Evolutionary conservation across 352 stramenopile species (phyloP).

Genomic region (Pythium rishiriense): DNA sequence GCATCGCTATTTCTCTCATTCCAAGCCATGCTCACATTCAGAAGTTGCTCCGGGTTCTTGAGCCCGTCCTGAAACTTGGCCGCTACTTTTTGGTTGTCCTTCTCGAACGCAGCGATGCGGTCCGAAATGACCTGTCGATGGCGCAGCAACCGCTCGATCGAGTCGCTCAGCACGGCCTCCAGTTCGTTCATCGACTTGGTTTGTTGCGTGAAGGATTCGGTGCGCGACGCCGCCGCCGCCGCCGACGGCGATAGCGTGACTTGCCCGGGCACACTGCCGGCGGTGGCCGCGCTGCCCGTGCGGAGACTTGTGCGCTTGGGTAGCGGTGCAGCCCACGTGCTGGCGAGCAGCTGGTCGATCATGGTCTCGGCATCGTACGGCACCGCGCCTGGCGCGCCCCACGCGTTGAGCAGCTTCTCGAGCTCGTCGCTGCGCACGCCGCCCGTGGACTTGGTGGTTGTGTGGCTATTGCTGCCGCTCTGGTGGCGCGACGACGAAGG

Average conservation of each 20-base stretch:
- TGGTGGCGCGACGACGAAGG: conserved; percentile 2
- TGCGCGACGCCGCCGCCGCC: not conserved
- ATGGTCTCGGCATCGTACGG: conserved; percentile 69
- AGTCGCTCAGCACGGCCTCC: conserved; percentile 50
- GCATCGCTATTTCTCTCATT: no score
- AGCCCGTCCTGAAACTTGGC: conserved; percentile 69
- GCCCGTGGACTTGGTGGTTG: not conserved
- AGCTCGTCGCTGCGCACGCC: conserved; percentile 49
- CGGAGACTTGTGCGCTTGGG: conserved; percentile 22
- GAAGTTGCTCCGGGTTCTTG: conserved; percentile 51
- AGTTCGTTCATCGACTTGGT: conserved; percentile 68
- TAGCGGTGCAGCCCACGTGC: conserved; percentile 42
- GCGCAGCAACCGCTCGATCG: conserved; percentile 57
- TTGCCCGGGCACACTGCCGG: not conserved
- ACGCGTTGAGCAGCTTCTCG: conserved; percentile 55
- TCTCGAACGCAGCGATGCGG: conserved; percentile 60
- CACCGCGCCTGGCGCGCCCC: conserved; percentile 8
- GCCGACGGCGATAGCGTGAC: conserved; percentile 9
- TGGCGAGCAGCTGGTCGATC: conserved; percentile 76
- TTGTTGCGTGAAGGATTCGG: conserved; percentile 53
- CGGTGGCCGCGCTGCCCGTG: not conserved
- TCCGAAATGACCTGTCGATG: conserved; percentile 60
- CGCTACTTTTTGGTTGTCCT: conserved; percentile 57
- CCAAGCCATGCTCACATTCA: conserved; percentile 38
- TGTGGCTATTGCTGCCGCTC: not conserved